Evolutionary conservation across 2,329 filamentous ascomycete species (phyloP).

Genomic region (Xenosphaeropsis pyriputrescens): DNA sequence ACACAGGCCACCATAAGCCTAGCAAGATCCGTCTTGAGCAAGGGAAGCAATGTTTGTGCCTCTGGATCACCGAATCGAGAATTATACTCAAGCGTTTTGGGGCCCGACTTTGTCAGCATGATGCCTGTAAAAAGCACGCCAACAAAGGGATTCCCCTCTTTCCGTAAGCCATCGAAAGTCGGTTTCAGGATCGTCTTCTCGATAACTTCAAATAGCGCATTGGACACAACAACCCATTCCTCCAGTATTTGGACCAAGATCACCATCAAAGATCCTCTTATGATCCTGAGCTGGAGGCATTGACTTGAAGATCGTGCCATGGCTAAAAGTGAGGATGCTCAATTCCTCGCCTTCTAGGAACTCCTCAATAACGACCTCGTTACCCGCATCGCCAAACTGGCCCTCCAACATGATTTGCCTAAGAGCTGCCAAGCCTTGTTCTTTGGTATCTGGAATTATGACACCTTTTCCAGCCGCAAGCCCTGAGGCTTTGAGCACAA

Average conservation of each 20-base stretch:
- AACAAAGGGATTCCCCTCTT: slow-evolving; percentile 58
- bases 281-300: slow-evolving; percentile 91
- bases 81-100: slow-evolving; percentile 84
- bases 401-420: slow-evolving; percentile 82
- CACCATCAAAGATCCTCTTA: slow-evolving; percentile 85
- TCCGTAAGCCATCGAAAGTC: slow-evolving; percentile 76
- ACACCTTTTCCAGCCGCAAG: slow-evolving; percentile 93
- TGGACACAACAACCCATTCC: slow-evolving; percentile 95
- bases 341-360: slow-evolving; percentile 84
- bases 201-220: slow-evolving; percentile 60
- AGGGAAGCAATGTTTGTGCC: slow-evolving; percentile 70
- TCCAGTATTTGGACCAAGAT: slow-evolving; percentile 84
- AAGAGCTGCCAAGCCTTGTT: slow-evolving; percentile 69
- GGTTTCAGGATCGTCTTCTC: slow-evolving; percentile 76
- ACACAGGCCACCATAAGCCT: slow-evolving; percentile 80
- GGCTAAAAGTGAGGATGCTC: slow-evolving; percentile 80
- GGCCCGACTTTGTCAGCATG: slow-evolving; percentile 74
- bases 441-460: slow-evolving; percentile 49
- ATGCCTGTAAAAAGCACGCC: slow-evolving; percentile 76
- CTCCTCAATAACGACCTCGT: slow-evolving; percentile 92
- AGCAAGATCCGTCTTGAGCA: slow-evolving; percentile 76
- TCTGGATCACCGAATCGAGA: slow-evolving; percentile 88
- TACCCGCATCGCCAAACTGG: slow-evolving; percentile 74
- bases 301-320: slow-evolving; percentile 71
- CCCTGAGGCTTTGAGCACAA: slow-evolving; percentile 90